Evolutionary conservation across 176 grass and related monocot genomes (phyloP), one percentile per base, ranked within the genome.

Genomic region (Juncus inflexus): DNA sequence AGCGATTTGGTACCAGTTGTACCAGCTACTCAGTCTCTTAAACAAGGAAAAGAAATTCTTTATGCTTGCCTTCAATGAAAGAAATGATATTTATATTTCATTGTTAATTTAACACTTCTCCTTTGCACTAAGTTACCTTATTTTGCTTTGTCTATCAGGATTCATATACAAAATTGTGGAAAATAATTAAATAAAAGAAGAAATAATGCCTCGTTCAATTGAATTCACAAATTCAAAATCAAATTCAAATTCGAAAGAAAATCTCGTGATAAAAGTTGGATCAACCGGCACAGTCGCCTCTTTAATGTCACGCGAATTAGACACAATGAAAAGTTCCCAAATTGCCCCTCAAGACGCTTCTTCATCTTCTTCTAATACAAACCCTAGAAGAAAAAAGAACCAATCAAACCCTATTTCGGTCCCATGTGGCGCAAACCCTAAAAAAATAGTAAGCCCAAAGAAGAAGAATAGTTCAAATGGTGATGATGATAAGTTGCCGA

Each of bases 261-360:
- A 58, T 43, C 57, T 28, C 50, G 3, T 43, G 42, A 60, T 99
- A 45, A 86, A 80, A 41, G 83, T 99, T 11, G 95, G 95, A 3
- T 80, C 89, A 11, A 99, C 78, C 0, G 95, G 95, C 50, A 99
- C 89, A 47, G 86, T 99, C 6, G 80, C 83, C 35, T 86, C 95
- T 12, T 85, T 99, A 16, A 90, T 99, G 83, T 80, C 81, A 14
- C 84, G 80, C 43, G 95, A 99, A 14, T 15, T 99, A 39, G 86
- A 90, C 6, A 37, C 77, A 64, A 67, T 76, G 71, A 99, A 86
- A 66, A 74, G 40, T 10, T 36, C 57, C 4, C 80, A 86, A 66
- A 69, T 43, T 19, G 37, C 57, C 4, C 80, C 80, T 36, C 83
- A 79, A 65, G 77, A 54, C 16, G 58, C 72, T 0, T 12, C 74